Base-by-base conservation (phyloP, 2,329 filamentous ascomycete species). In the Penicillium sclerotigenum region DNA sequence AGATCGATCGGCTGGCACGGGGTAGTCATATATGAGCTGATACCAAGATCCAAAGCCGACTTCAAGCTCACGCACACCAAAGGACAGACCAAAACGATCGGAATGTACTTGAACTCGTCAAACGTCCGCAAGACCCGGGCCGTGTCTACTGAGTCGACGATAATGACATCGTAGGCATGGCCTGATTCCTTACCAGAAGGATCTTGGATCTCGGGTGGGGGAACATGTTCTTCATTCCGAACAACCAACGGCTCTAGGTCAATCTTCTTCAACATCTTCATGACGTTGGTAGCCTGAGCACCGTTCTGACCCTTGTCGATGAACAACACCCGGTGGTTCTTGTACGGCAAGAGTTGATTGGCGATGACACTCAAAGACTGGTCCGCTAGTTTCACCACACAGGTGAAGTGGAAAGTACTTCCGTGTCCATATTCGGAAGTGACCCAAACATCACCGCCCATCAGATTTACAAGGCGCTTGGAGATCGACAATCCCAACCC, bases 21-120 rank as follows among this genome's bases (percentile, higher is more conserved):
- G 16, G 91, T 96, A 2, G 94, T 97, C 91, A 97, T 97, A 75
- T 97, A 97, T 48, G 92, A 97, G n/a, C 92, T 95, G 65, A 99
- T 96, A 60, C 94, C 93, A 61, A 97, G 83, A 72, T 97, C 94
- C 57, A 97, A 79, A 56, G 93, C 94, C 3, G 91, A 94, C 78
- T 96, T 96, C 65, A 99, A 81, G 73, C 87, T 95, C 64, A 97
- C 91, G 59, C 92, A 90, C 13, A 97, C 91, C 34, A 91, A 81
- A 0, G 93, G 91, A 42, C 91, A 94, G 43, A 97, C 78, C 59
- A 97, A 84, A 41, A 99, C 93, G 62, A 99, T 92, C 2, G 94
- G 94, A 43, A 97, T 91, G 71, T 97, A 97, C 78, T 97, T 97
- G 82, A 97, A 96, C 71, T 95, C 91, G 69, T 97, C 93, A 49